phyloP scores from a whole-genome alignment of 1,139 yeast species.

The Blastobotrys indianensis region DNA sequence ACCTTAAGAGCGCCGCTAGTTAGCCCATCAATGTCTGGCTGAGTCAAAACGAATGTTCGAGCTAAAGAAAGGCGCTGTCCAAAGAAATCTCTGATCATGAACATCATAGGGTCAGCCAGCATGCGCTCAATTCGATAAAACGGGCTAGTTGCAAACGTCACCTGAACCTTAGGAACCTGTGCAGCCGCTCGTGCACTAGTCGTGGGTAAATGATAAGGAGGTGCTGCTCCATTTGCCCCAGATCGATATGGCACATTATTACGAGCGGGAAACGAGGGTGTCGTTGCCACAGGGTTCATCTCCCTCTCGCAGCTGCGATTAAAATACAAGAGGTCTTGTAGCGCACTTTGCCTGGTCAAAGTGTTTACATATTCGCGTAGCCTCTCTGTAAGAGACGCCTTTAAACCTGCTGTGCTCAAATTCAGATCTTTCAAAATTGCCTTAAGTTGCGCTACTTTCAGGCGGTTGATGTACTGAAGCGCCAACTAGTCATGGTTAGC shows the following conservation, averaged over 20 bases:
- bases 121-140: slow-evolving; percentile 24
- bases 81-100: slow-evolving; percentile 19
- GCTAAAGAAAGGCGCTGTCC: slow-evolving; percentile 16
- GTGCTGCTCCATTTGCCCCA: too few relatives aligned
- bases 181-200: too few relatives aligned
- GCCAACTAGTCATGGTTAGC: not conserved
- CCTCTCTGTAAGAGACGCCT: slow-evolving; percentile 29
- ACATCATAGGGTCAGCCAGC: slow-evolving; percentile 23
- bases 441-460: slow-evolving; percentile 28
- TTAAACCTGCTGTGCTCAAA: slow-evolving; percentile 29
- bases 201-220: too few relatives aligned
- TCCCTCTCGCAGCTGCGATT: too few relatives aligned
- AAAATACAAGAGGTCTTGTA: too few relatives aligned
- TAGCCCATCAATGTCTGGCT: slow-evolving; percentile 11
- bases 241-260: too few relatives aligned
- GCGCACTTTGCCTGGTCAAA: too few relatives aligned
- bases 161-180: not conserved
- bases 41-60: slow-evolving; percentile 18
- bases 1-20: slow-evolving; percentile 13
- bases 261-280: too few relatives aligned
- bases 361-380: slow-evolving; percentile 16
- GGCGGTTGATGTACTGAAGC: not conserved
- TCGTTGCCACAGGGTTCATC: too few relatives aligned
- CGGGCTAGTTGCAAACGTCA: slow-evolving; percentile 28
- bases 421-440: slow-evolving; percentile 22